Base-by-base conservation (phyloP, 805 yeast genomes). In the Wickerhamiella kurtzmanii region DNA sequence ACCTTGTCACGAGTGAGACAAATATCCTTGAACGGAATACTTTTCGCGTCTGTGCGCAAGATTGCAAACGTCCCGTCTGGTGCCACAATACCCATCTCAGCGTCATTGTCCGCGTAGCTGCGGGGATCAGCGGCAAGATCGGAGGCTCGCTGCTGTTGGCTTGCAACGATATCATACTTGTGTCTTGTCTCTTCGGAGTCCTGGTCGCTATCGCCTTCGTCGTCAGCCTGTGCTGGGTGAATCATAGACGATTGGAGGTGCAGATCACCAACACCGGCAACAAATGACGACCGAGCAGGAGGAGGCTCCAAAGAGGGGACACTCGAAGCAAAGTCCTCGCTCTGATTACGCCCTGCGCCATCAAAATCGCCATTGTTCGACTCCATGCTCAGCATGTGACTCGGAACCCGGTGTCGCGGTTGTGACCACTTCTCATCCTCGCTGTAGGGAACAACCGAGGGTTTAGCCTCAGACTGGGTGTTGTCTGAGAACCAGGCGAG, bases 401-500 rank as follows among this genome's bases (percentile, higher is more conserved):
- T 25, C 32, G 32, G 9, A 11, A 25, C 32, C 6, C 32, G 32
- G 9, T 25, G 32, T 25, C 32, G 6, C 9, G 32, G 32, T 11
- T 25, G 32, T 6, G 32, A 25, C 32, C 32, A 25, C 32, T 25
- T 25, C 32, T 25, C 32, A 6, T 25, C 32, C 11, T 25, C 32
- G 43, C 49, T 35, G 37, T 54, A 48, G 48, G 20, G 15, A 54
- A 25, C 35, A 42, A 40, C 13, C 25, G 21, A 18, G 20, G 43
- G 4, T 22, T 18, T 19, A 22, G 48, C 21, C 19, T 18, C 46
- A 22, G 36, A 16, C 15, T 35, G 15, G 13, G 43, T 22, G n/a
- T n/a, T n/a, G n/a, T n/a, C n/a, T n/a, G n/a, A 59, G n/a, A 89
- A 68, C 98, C 98, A 92, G 2, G 81, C 80, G 60, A 86, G 94